Conservation (phyloP, 2,329 filamentous ascomycete species). For the Sporothrix euskadiensis region DNA sequence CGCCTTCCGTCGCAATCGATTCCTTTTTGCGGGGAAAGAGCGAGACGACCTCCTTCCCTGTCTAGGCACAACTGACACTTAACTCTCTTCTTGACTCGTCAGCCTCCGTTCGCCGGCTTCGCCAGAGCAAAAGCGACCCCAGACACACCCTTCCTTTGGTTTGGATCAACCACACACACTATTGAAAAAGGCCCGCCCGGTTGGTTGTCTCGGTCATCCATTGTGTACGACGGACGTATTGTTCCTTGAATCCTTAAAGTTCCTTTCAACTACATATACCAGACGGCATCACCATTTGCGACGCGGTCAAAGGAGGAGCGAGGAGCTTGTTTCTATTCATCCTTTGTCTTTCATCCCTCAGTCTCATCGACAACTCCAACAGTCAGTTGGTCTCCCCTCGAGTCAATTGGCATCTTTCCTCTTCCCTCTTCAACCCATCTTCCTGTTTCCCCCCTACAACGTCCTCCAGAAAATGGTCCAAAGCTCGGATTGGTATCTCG, state of each 20-base stretch:
- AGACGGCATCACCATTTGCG: conserved; percentile 8
- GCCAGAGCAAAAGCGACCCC: background rate
- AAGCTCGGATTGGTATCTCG: conserved; percentile 16
- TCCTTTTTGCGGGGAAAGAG: conserved; percentile 20
- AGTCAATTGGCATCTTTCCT: background rate
- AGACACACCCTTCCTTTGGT: background rate
- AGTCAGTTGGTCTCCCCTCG: background rate
- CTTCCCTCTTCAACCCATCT: background rate
- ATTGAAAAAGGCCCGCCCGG: background rate
- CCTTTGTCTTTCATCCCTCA: background rate
- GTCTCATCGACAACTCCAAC: background rate
- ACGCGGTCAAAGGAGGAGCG: background rate
- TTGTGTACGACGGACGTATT: background rate
- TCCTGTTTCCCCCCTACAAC: background rate
- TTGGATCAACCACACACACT: background rate
- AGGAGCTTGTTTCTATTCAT: background rate
- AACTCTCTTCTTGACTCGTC: background rate
- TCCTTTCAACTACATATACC: conserved; percentile 13
- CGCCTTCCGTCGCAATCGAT: background rate
- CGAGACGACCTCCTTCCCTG: background rate
- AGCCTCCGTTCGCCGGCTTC: background rate
- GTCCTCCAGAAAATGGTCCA: conserved; percentile 27
- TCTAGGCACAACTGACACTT: background rate
- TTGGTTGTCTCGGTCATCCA: background rate
- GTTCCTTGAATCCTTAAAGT: too few species aligned